These are phyloP conservation scores for Teratosphaeria destructans DNA, from an alignment of 2,329 filamentous ascomycete genomes.

Conservation along the genomic window DNA sequence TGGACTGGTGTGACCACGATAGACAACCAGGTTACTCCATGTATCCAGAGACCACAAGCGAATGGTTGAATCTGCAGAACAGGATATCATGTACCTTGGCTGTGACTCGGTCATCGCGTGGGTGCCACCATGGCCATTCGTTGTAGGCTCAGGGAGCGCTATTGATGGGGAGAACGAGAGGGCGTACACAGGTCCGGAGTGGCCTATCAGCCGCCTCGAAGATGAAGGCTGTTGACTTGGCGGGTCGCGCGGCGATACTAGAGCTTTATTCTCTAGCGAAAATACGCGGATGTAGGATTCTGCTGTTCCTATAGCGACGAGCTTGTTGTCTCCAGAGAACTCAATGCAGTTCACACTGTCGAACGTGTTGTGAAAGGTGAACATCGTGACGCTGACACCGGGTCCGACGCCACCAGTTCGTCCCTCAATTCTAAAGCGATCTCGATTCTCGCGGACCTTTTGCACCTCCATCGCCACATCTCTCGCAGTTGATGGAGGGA, in stretches of 20 bases:
- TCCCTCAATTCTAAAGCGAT: slow-evolving; percentile 79
- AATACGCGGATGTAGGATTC: slow-evolving; percentile 95
- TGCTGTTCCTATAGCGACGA: slow-evolving; percentile 80
- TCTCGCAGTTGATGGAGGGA: slow-evolving; percentile 76
- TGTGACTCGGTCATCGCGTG: slow-evolving; percentile 36
- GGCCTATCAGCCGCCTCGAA: slow-evolving; percentile 72
- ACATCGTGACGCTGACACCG: slow-evolving; percentile 86
- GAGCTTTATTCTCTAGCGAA: slow-evolving; percentile 74
- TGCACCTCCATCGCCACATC: slow-evolving; percentile 93
- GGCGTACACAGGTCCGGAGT: slow-evolving; percentile 79
- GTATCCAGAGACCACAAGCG: slow-evolving; percentile 88
- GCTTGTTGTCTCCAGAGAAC: slow-evolving; percentile 80
- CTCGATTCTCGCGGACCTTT: slow-evolving; percentile 83
- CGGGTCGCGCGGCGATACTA: slow-evolving; percentile 56
- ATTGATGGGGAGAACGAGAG: slow-evolving; percentile 76
- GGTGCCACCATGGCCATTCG: slow-evolving; percentile 30
- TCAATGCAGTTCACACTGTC: slow-evolving; percentile 89
- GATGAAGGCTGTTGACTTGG: slow-evolving; percentile 50
- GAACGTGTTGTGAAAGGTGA: slow-evolving; percentile 94
- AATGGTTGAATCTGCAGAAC: slow-evolving; percentile 75
- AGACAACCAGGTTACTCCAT: slow-evolving; percentile 86
- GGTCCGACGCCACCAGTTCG: slow-evolving; percentile 72
- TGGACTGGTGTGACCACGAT: slow-evolving; percentile 84
- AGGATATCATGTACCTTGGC: slow-evolving; percentile 73
- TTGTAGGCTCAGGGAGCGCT: slow-evolving; percentile 26